phyloP scores from a whole-genome alignment of 331 rosid genomes.

The Acacia pycnantha region DNA sequence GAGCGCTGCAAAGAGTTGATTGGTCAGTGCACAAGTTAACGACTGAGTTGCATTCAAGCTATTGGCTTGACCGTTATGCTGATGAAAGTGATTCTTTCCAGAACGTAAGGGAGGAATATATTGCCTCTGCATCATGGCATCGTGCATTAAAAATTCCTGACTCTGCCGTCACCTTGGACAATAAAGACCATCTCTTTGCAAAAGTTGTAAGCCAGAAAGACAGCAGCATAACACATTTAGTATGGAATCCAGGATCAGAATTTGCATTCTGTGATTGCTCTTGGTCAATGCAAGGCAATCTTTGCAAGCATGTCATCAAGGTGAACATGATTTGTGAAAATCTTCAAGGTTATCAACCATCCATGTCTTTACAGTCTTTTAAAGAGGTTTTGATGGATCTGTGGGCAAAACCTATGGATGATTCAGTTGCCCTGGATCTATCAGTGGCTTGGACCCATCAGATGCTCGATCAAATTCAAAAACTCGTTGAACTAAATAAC shows the following conservation, averaged over 20 bases:
- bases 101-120: background rate
- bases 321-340: background rate
- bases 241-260: background rate
- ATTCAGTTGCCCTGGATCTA: conserved; percentile 65
- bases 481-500: conserved; percentile 63
- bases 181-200: background rate
- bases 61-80: background rate
- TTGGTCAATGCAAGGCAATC: background rate
- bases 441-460: conserved; percentile 83
- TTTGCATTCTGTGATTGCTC: conserved; percentile 5
- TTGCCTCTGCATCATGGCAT: conserved; percentile 1
- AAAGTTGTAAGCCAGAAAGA: conserved; percentile 4
- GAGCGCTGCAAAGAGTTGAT: conserved; percentile 1
- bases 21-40: conserved; percentile 1
- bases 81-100: background rate
- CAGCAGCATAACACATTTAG: background rate
- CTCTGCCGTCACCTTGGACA: background rate
- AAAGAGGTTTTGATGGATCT: conserved; percentile 48
- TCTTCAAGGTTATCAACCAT: background rate
- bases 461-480: conserved; percentile 74
- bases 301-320: background rate
- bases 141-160: background rate
- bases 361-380: background rate
- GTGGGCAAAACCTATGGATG: conserved; percentile 69
- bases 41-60: conserved; percentile 1